Evolutionary conservation across 2,329 filamentous ascomycete genomes (phyloP), one percentile per base, ranked within the genome.

Genomic region (Diaporthe capsici): DNA sequence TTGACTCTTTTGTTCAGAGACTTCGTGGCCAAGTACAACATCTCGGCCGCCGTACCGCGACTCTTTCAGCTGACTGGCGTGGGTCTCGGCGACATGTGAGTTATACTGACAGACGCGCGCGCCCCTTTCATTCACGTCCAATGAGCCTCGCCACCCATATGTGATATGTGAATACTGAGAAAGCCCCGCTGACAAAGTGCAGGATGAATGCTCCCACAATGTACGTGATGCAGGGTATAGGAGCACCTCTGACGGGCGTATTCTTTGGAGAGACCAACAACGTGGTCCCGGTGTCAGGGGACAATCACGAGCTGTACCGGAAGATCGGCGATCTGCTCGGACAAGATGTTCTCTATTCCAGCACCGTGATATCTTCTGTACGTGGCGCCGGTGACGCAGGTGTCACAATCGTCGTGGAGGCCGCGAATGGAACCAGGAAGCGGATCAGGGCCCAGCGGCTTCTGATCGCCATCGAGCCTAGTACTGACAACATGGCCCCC

Each of bases 381-480:
- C 49, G n/a, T 58, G 78, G 78, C n/a, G 63, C 65, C 31, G 44
- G 72, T 22, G 47, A 31, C 47, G n/a, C 22, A 4, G 67, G 63
- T 47, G 74, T 78, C 34, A 53, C 22, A 2, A 47, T 78, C 34
- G 28, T 44, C n/a, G 51, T 72, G n/a, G 22, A 47, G 47, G 37
- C 53, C 42, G 53, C 55, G 25, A 25, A 68, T 31, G 68, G 65
- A 42, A 65, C 39, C 53, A 65, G 53, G 53, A 39, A 13, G 31
- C 63, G 47, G 22, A 81, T 86, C 77, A 77, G 78, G 51, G 84
- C 84, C 25, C 81, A 81, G 71, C 81, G 81, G 49, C 79, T 86
- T 7, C 80, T 86, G 15, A 74, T 86, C 47, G 80, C 85, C 8
- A 81, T 83, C n/a, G 81, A 84, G 25, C 85, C 85, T 0, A 82